Evolutionary conservation across 2,329 filamentous ascomycete species (phyloP), one percentile per base, ranked within the genome.

Genomic region (Xylaria digitata): DNA sequence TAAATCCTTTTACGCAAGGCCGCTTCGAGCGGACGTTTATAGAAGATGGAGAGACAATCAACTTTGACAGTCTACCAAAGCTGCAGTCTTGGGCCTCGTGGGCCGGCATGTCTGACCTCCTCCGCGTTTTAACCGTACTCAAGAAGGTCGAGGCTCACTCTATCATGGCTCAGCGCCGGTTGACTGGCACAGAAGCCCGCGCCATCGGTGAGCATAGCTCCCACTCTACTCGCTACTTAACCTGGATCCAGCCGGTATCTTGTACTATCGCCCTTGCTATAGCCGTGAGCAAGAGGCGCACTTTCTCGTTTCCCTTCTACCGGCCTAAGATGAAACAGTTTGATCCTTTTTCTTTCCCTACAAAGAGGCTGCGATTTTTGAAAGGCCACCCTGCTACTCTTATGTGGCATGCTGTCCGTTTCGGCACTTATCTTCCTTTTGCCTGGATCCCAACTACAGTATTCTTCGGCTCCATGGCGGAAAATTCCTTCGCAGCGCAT

Each of bases 261-360:
- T 1, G 71, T 0, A 71, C 64, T 19, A 15, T 76, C 1, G 74
- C 78, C 6, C 63, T 58, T 2, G 70, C 65, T 50, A 34, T 78
- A 56, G 65, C 79, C 1, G 77, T 73, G 40, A 65, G 70, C 9
- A 74, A 75, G 4, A 76, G 78, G 46, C 69, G 69, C 21, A 78
- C 72, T 3, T 82, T 79, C 70, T 77, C 75, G 6, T 83, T 84
- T 69, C 81, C 82, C 17, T 76, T 83, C 46, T 80, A 77, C 71
- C 75, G 72, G 43, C 80, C 81, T 2, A 77, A 78, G 50, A 70
- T 74, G 43, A 55, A 63, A 21, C 71, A 53, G 32, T 78, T 79
- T 43, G 72, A 78, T 60, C 78, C 79, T 8, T 34, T 60, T 34
- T 58, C 64, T 13, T 81, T 80, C 50, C 78, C 80, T 3, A 55